Base-by-base conservation (phyloP, 106 monocot species). In the Dioscorea alata region DNA sequence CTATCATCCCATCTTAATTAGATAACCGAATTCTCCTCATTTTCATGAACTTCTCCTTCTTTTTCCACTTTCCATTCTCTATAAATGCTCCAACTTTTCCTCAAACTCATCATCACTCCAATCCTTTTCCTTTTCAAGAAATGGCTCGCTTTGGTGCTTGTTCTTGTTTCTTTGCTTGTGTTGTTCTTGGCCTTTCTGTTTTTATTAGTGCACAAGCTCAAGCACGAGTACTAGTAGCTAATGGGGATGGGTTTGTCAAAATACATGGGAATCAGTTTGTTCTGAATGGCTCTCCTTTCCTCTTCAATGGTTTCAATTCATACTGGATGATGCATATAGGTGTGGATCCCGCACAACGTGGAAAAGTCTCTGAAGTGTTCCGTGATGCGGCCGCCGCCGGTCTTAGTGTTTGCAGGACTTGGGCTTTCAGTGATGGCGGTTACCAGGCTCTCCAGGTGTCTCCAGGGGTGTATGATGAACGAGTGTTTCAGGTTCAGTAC, bases 241-340 rank as follows among this genome's bases (percentile, higher is more conserved):
- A 66, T 20, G 53, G 54, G 14, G 68, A 12, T 69, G 35, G 15
- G 20, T 79, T 84, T 56, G 68, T 79, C 6, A 64, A 17, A 64
- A 32, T 49, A 8, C 54, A 42, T n/a, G 59, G 73, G 25, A 76
- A 74, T 24, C 50, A 69, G 18, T 76, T 84, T 49, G 48, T 76
- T 49, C 71, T 75, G 34, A 66, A 72, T 34, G 78, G 75, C 18
- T 23, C 67, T 13, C 75, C 78, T 19, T 83, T 83, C 67, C 72
- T 76, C 58, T 86, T 83, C 70, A 86, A 79, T 59, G 86, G 86
- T 17, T 86, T 82, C 76, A 86, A 86, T 66, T 73, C 82, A 2
- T 82, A 86, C 48, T 86, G 86, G 86, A 73, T 86, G 86, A 76
- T 86, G 86, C 54, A 50, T 21, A 66, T 66, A 6, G 76, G 78